Evolutionary conservation across 305 asterid genomes (phyloP), one percentile per base, ranked within the genome.

Genomic region (Solanum hybrid): DNA sequence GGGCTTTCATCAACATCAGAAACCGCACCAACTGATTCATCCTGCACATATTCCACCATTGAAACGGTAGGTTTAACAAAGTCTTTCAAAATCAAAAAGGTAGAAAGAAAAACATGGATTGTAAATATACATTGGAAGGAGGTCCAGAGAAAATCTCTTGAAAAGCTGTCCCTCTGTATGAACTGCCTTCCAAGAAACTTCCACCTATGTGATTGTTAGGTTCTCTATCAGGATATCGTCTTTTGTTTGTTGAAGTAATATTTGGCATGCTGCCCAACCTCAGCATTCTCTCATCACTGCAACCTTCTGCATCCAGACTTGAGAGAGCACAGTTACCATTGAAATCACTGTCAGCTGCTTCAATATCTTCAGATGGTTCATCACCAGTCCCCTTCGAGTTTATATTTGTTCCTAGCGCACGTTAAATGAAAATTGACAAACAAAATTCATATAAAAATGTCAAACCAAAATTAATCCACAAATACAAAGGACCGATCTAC

Each of bases 31-130:
- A 87, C 90, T 5, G 93, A 92, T 85, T 91, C 94, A 88, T 89
- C 95, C 99, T 96, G 95, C 93, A 92, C 71, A 87, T 92, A 76
- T 91, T 93, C 81, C 90, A 91, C 90, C 91, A 64, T 75, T 33
- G 61, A 81, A 33, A 33, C 13, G 14, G 76, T 28, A 33, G 20
- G 64, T 3, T 85, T 11, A 31, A 57, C 80, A 29, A 42, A 37
- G 90, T 78, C 10, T 31, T 33, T 33, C 10, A 6, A 85, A 85
- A 85, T 85, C 76, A 85, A 20, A 3, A 85, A 83, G 46, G 13
- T 85, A 57, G 31, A 4, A 57, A 85, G 46, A 51, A 85, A 57
- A 85, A 57, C 88, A 57, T 57, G 76, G 88, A 85, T 11, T 85
- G 13, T 84, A 69, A 46, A 46, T 37, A 88, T 94, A 95, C 95